phyloP scores from a whole-genome alignment of 2,329 filamentous ascomycete species.

The Alternaria hordeiaustralica region DNA sequence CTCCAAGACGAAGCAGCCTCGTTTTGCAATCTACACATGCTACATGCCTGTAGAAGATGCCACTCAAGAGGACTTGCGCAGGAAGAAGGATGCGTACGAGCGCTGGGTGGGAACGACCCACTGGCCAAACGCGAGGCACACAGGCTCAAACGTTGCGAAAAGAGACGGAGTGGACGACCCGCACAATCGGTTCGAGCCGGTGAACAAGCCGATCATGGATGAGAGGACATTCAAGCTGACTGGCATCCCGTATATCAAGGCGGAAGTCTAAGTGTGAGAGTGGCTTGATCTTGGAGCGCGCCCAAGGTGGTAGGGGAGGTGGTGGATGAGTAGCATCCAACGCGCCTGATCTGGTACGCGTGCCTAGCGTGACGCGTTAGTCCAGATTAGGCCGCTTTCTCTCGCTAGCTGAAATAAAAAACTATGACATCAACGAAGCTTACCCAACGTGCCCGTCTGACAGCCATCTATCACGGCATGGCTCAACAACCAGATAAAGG shows the following conservation, averaged over 20 bases:
- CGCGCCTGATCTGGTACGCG: not conserved
- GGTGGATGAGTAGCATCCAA: not conserved
- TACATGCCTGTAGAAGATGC: slow-evolving; percentile 47
- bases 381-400: not conserved
- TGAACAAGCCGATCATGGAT: slow-evolving; percentile 49
- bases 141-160: slow-evolving; percentile 42
- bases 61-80: slow-evolving; percentile 40
- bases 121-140: slow-evolving; percentile 45
- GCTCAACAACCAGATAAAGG: not conserved
- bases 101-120: slow-evolving; percentile 40
- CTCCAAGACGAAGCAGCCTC: slow-evolving; percentile 32
- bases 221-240: slow-evolving; percentile 56
- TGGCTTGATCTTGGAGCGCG: not conserved
- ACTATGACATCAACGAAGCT: not conserved
- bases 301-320: not conserved
- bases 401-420: not conserved
- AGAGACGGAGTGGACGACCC: slow-evolving; percentile 39
- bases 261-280: not conserved
- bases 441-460: not conserved
- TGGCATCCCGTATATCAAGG: slow-evolving; percentile 54
- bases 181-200: slow-evolving; percentile 48
- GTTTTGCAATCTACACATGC: slow-evolving; percentile 46
- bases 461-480: not conserved
- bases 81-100: slow-evolving; percentile 35
- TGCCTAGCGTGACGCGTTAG: not conserved